These are phyloP conservation scores for Russula earlei DNA, from an alignment of 768 basidiomycete species.

Conservation along the genomic window DNA sequence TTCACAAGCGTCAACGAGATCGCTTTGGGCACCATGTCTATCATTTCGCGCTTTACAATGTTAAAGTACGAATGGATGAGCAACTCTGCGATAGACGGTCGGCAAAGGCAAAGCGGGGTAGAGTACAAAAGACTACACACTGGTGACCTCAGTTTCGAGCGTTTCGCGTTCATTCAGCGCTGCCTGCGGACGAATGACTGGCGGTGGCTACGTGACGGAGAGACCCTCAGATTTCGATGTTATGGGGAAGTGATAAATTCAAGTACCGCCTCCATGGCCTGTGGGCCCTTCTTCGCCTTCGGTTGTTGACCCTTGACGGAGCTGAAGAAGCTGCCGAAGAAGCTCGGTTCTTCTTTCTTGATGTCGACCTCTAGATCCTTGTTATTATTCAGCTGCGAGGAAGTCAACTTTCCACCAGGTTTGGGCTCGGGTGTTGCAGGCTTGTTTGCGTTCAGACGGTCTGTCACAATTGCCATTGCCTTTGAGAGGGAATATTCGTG, in stretches of 20 bases:
- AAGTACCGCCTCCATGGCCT: slow-evolving; percentile 49
- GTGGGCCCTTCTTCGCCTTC: slow-evolving; percentile 46
- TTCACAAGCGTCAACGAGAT: slow-evolving; percentile 87
- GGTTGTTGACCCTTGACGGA: slow-evolving; percentile 41
- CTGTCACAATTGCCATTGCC: slow-evolving; percentile 85
- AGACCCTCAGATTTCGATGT: slow-evolving; percentile 17
- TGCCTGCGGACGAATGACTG: slow-evolving; percentile 80
- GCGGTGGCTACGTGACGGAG: slow-evolving; percentile 58
- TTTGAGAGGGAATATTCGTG: slow-evolving; percentile 23
- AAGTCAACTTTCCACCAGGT: slow-evolving; percentile 46
- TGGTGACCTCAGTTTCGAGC: slow-evolving; percentile 99
- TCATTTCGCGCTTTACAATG: slow-evolving; percentile 98
- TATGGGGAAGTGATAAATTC: neutral
- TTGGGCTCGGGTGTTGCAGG: slow-evolving; percentile 68
- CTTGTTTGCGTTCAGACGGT: slow-evolving; percentile 76
- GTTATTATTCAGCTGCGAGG: slow-evolving; percentile 75
- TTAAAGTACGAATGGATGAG: slow-evolving; percentile 97
- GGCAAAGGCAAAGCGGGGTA: neutral
- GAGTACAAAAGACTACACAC: slow-evolving; percentile 39
- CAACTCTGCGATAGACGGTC: slow-evolving; percentile 46
- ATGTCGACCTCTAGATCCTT: slow-evolving; percentile 88
- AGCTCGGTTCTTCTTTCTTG: slow-evolving; percentile 83
- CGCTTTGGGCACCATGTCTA: slow-evolving; percentile 98
- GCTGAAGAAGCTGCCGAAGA: slow-evolving; percentile 96
- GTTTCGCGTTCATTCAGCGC: slow-evolving; percentile 90